Evolutionary conservation across 306 rosid genomes (phyloP).

Genomic region (Cajanus cajan): DNA sequence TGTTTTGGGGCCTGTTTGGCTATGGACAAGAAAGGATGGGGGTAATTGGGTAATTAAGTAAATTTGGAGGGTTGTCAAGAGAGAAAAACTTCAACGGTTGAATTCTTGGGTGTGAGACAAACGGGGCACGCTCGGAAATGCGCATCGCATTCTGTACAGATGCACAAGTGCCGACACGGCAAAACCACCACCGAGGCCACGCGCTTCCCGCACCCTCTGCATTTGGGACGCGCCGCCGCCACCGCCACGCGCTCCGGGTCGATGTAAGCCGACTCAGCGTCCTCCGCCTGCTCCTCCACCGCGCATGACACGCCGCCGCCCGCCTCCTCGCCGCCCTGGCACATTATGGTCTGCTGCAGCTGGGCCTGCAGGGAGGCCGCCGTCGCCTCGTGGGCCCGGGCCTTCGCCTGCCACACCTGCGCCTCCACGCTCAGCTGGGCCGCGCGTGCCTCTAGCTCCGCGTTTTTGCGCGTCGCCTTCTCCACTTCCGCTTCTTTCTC

Average conservation of each 20-base stretch:
- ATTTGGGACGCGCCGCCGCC: constrained; percentile 48
- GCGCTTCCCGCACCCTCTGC: constrained; percentile 68
- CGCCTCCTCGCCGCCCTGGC: constrained; percentile 33
- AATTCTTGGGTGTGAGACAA: constrained; percentile 63
- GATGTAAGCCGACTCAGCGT: constrained; percentile 68
- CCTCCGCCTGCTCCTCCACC: constrained; percentile 67
- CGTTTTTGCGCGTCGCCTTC: constrained; percentile 69
- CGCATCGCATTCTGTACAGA: constrained; percentile 74
- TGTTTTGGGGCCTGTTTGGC: constrained; percentile 21
- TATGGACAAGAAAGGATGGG: neutral
- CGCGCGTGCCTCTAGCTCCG: constrained; percentile 82
- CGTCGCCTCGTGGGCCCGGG: constrained; percentile 66
- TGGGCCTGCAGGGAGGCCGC: constrained; percentile 72
- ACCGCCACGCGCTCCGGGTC: constrained; percentile 63
- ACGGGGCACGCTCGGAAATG: constrained; percentile 72
- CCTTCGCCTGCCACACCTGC: constrained; percentile 86
- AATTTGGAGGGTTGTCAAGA: constrained; percentile 27
- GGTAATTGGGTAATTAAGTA: neutral
- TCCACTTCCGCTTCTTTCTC: constrained; percentile 72
- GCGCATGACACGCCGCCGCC: constrained; percentile 37
- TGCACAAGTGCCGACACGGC: constrained; percentile 90
- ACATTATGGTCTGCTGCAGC: constrained; percentile 68
- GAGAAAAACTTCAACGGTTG: constrained; percentile 75
- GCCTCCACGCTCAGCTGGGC: constrained; percentile 74
- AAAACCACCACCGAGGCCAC: constrained; percentile 74